Percentiles rank a stretch among this genome's conserved stretches.
Conservation (phyloP, 352 stramenopile species). For the Phytophthora pseudosyringae region DNA sequence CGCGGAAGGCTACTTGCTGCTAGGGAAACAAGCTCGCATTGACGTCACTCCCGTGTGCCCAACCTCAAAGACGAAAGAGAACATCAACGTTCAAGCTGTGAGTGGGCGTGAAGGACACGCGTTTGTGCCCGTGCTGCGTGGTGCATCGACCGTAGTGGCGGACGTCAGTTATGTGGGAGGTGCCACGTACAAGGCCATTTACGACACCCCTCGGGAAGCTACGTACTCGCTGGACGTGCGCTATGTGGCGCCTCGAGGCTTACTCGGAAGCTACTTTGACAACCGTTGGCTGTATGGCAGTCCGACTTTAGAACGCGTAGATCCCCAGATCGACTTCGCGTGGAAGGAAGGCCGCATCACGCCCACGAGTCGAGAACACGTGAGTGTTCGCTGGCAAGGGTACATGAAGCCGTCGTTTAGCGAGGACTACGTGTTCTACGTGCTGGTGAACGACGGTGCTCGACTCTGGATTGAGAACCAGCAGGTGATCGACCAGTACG, state of each 20-base stretch:
- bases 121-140: constrained; percentile 72
- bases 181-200: constrained; percentile 90
- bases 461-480: constrained; percentile 82
- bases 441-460: constrained; percentile 90
- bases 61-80: constrained; percentile 44
- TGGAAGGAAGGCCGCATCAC: constrained; percentile 92
- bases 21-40: constrained; percentile 49
- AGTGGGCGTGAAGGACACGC: constrained; percentile 65
- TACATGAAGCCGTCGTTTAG: constrained; percentile 92
- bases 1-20: constrained; percentile 83
- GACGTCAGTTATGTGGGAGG: constrained; percentile 64
- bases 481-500: constrained; percentile 61
- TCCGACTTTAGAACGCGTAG: constrained; percentile 85
- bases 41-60: constrained; percentile 55
- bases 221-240: constrained; percentile 89
- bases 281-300: constrained; percentile 95
- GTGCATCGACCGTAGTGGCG: constrained; percentile 55
- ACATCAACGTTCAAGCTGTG: constrained; percentile 41
- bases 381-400: constrained; percentile 94
- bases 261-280: constrained; percentile 95
- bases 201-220: constrained; percentile 86
- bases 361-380: constrained; percentile 92
- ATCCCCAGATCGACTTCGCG: constrained; percentile 91
- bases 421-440: constrained; percentile 90
- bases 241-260: constrained; percentile 74